These are phyloP conservation scores for Phytophthora pistaciae DNA, from an alignment of 352 stramenopile species.

Conservation along the genomic window DNA sequence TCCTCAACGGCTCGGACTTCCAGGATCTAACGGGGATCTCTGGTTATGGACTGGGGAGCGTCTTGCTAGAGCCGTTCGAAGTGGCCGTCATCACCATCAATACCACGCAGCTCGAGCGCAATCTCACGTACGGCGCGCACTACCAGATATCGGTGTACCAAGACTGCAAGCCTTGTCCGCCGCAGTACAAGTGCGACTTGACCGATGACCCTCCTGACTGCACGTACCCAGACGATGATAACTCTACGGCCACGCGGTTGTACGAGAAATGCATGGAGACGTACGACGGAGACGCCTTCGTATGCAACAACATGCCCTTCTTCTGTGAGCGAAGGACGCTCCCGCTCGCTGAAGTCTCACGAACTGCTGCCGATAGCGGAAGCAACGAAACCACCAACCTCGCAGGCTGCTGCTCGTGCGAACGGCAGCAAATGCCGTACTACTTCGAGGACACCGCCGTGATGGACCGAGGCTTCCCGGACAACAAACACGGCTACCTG, in stretches of 20 bases:
- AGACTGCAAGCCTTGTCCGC: conserved; percentile 96
- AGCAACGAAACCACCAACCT: conserved; percentile 36
- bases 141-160: conserved; percentile 96
- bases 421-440: conserved; percentile 87
- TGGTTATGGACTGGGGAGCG: conserved; percentile 54
- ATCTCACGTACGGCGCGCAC: conserved; percentile 97
- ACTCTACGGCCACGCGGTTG: conserved; percentile 45
- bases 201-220: conserved; percentile 55
- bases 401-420: conserved; percentile 89
- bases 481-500: conserved; percentile 96
- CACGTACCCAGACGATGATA: conserved; percentile 70
- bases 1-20: conserved; percentile 75
- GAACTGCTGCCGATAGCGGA: conserved; percentile 17
- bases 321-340: conserved; percentile 60
- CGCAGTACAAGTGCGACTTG: conserved; percentile 90
- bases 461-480: conserved; percentile 84
- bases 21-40: conserved; percentile 76
- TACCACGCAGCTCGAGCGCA: conserved; percentile 87
- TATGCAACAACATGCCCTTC: conserved; percentile 76
- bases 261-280: conserved; percentile 60
- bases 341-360: conserved; percentile 27
- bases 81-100: conserved; percentile 95
- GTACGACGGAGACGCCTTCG: conserved; percentile 38
- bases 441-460: conserved; percentile 82
- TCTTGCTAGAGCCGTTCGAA: conserved; percentile 90